These are phyloP conservation scores for Talaromyces liani DNA, from an alignment of 495 filamentous ascomycete species.

Conservation along the genomic window DNA sequence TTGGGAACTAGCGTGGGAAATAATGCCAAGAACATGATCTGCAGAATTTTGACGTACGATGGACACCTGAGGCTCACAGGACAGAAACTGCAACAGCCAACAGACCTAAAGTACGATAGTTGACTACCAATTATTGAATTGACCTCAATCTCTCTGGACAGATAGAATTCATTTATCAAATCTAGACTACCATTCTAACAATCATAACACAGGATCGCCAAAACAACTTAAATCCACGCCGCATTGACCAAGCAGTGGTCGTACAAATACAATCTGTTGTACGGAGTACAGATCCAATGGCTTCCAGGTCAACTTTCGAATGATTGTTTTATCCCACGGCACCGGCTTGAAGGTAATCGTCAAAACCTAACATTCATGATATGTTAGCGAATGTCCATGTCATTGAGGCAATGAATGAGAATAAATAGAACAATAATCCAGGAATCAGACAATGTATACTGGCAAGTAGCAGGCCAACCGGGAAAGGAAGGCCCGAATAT, in stretches of 20 bases:
- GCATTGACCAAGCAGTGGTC: background rate
- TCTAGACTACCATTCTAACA: background rate
- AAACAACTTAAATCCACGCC: background rate
- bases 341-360: background rate
- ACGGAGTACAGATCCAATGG: background rate
- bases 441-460: conserved; percentile 87
- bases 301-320: background rate
- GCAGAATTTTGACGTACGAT: background rate
- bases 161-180: background rate
- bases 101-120: background rate
- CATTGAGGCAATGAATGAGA: background rate
- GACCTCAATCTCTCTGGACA: background rate
- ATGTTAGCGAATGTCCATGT: background rate
- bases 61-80: background rate
- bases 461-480: conserved; percentile 90
- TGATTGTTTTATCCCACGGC: background rate
- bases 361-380: background rate
- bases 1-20: background rate
- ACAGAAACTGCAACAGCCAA: background rate
- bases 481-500: conserved; percentile 60
- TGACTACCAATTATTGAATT: background rate
- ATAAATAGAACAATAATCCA: background rate
- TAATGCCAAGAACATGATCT: background rate
- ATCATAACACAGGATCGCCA: background rate
- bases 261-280: background rate